These are phyloP conservation scores for Xylaria sp. DNA, from an alignment of 2,329 filamentous ascomycete genomes.

Conservation along the genomic window DNA sequence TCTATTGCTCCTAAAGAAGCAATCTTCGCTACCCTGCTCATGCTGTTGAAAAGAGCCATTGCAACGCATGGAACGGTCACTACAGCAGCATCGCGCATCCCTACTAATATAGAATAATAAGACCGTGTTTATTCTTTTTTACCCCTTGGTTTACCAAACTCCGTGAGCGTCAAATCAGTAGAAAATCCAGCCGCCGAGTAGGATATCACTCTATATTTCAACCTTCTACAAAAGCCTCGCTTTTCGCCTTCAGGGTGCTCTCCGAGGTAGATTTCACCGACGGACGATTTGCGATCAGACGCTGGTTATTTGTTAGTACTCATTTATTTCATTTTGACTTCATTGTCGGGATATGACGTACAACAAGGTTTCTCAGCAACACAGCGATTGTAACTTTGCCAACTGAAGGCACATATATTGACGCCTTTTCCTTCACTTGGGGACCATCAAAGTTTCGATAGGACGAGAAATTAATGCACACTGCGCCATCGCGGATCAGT, in stretches of 20 bases:
- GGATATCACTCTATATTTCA: slow-evolving; percentile 31
- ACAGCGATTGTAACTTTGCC: slow-evolving; percentile 98
- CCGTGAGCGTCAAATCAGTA: neutral
- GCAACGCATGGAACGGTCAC: no score
- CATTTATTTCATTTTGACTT: neutral
- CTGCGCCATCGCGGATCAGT: slow-evolving; percentile 85
- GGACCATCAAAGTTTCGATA: slow-evolving; percentile 90
- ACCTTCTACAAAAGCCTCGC: slow-evolving; percentile 47
- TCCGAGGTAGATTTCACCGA: slow-evolving; percentile 49
- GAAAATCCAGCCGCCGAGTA: neutral
- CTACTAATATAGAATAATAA: neutral
- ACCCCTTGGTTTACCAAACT: neutral
- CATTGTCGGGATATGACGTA: slow-evolving; percentile 57
- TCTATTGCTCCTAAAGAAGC: slow-evolving; percentile 22
- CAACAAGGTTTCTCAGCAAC: slow-evolving; percentile 86
- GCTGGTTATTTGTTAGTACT: slow-evolving; percentile 52
- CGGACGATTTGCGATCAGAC: slow-evolving; percentile 62
- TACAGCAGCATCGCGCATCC: neutral
- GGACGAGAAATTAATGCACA: slow-evolving; percentile 99
- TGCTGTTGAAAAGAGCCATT: neutral
- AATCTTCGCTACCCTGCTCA: slow-evolving; percentile 5
- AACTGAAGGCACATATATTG: slow-evolving; percentile 95
- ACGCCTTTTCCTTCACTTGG: slow-evolving; percentile 92
- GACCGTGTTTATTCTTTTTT: slow-evolving; percentile 15
- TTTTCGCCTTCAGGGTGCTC: slow-evolving; percentile 47